Evolutionary conservation across 2,329 filamentous ascomycete genomes (phyloP).

Genomic region (Fusarium humuli): DNA sequence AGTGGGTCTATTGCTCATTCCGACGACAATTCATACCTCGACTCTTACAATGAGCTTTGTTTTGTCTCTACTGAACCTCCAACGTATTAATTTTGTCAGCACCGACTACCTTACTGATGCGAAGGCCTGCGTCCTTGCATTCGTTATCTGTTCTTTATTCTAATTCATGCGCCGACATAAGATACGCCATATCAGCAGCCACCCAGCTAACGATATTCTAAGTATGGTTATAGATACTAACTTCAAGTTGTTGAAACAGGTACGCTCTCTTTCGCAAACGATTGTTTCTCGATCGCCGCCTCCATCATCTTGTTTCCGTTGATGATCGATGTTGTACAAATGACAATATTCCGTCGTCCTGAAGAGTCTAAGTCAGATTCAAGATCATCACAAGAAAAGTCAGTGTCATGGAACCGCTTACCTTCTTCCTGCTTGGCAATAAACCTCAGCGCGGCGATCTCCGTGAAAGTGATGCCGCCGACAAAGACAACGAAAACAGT

Average conservation of each 20-base stretch:
- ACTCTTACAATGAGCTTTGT: conserved; percentile 25
- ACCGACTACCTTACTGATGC: neutral
- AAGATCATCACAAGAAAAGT: neutral
- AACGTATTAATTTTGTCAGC: neutral
- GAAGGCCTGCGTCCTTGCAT: neutral
- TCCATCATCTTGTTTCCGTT: conserved; percentile 92
- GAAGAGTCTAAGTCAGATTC: conserved; percentile 32
- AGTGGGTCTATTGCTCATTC: conserved; percentile 40
- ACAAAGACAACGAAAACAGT: conserved; percentile 96
- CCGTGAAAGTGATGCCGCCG: conserved; percentile 95
- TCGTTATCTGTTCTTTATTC: neutral
- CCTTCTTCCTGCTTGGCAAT: conserved; percentile 86
- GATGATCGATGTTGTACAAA: conserved; percentile 92
- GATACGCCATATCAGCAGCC: conserved; percentile 14
- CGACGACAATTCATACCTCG: conserved; percentile 28
- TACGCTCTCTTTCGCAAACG: conserved; percentile 63
- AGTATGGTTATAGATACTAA: conserved; percentile 39
- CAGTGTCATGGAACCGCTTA: conserved; percentile 50
- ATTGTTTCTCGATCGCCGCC: conserved; percentile 79
- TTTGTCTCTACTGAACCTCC: neutral
- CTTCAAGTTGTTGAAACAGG: conserved; percentile 36
- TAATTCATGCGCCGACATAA: conserved; percentile 9
- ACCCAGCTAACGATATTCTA: conserved; percentile 21
- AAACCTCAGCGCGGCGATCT: conserved; percentile 93
- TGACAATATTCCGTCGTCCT: conserved; percentile 84